Conservation (phyloP, 352 stramenopile species). For the Globisporangium ultimum region DNA sequence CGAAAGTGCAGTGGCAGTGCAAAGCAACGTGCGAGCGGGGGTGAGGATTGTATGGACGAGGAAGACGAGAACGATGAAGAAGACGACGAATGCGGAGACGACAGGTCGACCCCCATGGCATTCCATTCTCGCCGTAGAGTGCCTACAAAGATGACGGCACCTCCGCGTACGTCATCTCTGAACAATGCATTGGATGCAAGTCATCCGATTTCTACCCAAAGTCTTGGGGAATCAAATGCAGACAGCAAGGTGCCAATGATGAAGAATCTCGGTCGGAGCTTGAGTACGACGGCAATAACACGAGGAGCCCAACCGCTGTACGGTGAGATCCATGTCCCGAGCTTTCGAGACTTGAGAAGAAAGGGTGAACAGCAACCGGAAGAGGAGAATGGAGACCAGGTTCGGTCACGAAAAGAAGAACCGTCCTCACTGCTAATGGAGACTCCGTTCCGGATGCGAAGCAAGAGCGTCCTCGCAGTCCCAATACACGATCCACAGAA, state of each 20-base stretch:
- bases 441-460: background rate
- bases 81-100: background rate
- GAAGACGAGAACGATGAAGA: slow-evolving; percentile 1
- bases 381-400: background rate
- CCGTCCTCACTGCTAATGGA: too few relatives aligned
- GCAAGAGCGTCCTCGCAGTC: slow-evolving; percentile 3
- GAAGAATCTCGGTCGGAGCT: slow-evolving; percentile 9
- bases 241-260: slow-evolving; percentile 3
- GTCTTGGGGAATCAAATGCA: background rate
- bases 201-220: too few relatives aligned
- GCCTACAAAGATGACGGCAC: too few relatives aligned
- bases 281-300: slow-evolving; percentile 4
- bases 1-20: background rate
- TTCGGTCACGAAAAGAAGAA: background rate
- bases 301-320: background rate
- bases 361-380: background rate
- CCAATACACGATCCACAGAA: background rate
- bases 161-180: too few relatives aligned
- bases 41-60: background rate
- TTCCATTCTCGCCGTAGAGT: too few relatives aligned
- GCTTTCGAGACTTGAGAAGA: background rate
- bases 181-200: too few relatives aligned
- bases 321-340: background rate
- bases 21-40: background rate
- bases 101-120: too few relatives aligned